Percentiles rank a stretch among this genome's conserved stretches.
Evolutionary conservation across 2,329 filamentous ascomycete species (phyloP).

Genomic region (Pleomassaria siparia): DNA sequence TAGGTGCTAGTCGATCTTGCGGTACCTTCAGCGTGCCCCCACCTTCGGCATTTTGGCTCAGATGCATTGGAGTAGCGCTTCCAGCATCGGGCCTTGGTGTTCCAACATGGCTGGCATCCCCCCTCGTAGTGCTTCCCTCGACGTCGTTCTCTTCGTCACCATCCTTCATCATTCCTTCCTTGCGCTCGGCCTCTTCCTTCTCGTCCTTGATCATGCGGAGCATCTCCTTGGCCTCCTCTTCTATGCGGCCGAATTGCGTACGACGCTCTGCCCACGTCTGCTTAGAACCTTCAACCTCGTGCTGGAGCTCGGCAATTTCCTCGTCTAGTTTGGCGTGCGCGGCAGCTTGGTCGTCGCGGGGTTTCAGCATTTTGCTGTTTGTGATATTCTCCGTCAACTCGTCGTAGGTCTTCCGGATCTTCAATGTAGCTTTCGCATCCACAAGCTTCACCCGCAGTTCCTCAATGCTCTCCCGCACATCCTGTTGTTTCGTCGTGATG

Average conservation of each 20-base stretch:
- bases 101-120: constrained; percentile 44
- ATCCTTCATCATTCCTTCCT: constrained; percentile 65
- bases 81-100: constrained; percentile 48
- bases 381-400: constrained; percentile 85
- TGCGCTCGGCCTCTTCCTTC: constrained; percentile 88
- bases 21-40: constrained; percentile 30
- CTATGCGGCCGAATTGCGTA: constrained; percentile 84
- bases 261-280: constrained; percentile 81
- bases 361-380: constrained; percentile 73
- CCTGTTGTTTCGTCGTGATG: constrained; percentile 76
- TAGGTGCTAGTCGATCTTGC: constrained; percentile 33
- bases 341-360: constrained; percentile 78
- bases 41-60: constrained; percentile 33
- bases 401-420: constrained; percentile 82
- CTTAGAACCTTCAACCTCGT: constrained; percentile 79
- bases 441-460: constrained; percentile 74
- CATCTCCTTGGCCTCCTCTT: constrained; percentile 87
- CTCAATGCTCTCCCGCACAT: constrained; percentile 73
- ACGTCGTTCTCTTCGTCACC: constrained; percentile 45
- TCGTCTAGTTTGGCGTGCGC: constrained; percentile 80
- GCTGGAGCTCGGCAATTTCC: constrained; percentile 84
- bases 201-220: constrained; percentile 86
- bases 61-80: constrained; percentile 44
- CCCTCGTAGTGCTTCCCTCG: constrained; percentile 41
- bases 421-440: constrained; percentile 63